Base-by-base conservation (phyloP, 495 filamentous ascomycete species). In the Oleoguttula mirabilis region DNA sequence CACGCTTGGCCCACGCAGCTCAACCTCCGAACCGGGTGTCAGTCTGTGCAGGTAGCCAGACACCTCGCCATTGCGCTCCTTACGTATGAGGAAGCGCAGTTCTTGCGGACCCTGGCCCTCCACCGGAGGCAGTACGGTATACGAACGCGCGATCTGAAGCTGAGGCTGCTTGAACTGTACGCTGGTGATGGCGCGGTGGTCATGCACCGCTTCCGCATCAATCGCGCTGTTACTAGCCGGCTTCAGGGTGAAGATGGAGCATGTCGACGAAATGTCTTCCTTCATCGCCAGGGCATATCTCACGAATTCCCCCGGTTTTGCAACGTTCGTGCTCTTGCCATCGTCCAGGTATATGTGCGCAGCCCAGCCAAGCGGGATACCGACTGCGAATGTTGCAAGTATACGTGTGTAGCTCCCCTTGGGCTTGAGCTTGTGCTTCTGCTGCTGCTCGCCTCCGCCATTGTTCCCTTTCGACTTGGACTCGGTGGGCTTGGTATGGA, bases 141-240 rank as follows among this genome's bases (percentile, higher is more conserved):
- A 98, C 14, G 79, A 73, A 38, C 90, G 64, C 27, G 82, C 80
- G 35, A 98, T 88, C 55, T 93, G 85, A 38, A 95, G 52, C 55
- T 92, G 77, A 7, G 90, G 90, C 60, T 98, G 88, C 59, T 93
- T 94, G 54, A 94, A 69, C 69, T 94, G 83, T 12, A 95, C 78
- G 45, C 79, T 84, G 78, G 85, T 88, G 27, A 90, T 65, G 1
- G 81, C 82, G 4, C 66, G 44, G 36, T 60, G 64, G 24, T 68
- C 58, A 23, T 50, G 45, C 43, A 63, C 34, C 49, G 52, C 44
- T 44, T 61, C 40, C 21, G 41, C 45, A 59, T 63, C 33, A 69
- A 72, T 34, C 1, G 2, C 27, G 2, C 39, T 30, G 30, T 40
- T 45, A 12, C 45, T 24, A 1, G 45, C 33, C 16, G 55, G 50